phyloP scores from a whole-genome alignment of 306 rosid species.

The Carpinus viminea region DNA sequence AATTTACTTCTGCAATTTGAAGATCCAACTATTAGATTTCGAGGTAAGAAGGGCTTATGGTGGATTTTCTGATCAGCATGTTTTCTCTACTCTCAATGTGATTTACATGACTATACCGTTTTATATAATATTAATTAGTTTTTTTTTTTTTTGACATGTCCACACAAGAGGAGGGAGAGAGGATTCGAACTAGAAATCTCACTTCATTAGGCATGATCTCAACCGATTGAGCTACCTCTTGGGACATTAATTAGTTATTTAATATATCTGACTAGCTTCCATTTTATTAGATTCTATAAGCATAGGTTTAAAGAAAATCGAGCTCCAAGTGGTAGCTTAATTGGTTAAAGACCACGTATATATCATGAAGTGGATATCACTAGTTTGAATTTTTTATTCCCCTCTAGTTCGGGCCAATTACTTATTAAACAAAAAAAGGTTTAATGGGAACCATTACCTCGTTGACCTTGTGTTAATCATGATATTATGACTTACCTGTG shows the following conservation, averaged over 20 bases:
- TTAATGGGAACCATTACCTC: neutral
- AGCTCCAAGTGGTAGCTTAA: no score
- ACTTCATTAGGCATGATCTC: no score
- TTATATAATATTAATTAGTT: neutral
- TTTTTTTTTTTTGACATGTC: no score
- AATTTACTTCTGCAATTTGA: constrained; percentile 67
- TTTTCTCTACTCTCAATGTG: neutral
- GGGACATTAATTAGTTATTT: no score
- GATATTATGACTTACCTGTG: neutral
- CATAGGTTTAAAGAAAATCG: neutral
- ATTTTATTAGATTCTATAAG: neutral
- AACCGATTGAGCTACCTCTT: no score
- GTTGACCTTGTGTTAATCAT: neutral
- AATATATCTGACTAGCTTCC: neutral
- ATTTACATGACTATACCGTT: neutral
- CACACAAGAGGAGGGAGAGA: no score
- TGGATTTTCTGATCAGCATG: neutral
- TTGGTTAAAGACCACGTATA: no score
- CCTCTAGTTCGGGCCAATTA: no score
- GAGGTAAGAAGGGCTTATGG: constrained; percentile 46
- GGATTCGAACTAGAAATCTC: no score
- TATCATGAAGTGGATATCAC: no score
- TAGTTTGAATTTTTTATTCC: no score
- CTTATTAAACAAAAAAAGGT: neutral
- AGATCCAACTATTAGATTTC: constrained; percentile 76